Conservation (phyloP, 495 filamentous ascomycete species). For the Hypoxylon lenormandii region DNA sequence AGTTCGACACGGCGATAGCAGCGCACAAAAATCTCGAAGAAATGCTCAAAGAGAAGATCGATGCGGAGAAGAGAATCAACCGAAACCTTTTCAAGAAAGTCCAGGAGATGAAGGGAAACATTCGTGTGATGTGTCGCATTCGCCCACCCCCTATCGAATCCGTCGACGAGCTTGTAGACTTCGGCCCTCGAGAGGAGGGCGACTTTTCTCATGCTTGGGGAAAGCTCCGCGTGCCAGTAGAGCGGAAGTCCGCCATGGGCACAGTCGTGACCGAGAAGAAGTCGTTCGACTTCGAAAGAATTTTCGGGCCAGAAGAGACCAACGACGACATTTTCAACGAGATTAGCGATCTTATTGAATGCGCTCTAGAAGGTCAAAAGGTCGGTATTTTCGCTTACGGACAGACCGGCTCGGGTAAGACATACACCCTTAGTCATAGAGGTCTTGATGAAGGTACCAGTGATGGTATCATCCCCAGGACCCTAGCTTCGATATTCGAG, state of each 20-base stretch:
- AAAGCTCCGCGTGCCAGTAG: slow-evolving; percentile 2
- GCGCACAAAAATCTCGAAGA: background rate
- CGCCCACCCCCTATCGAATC: slow-evolving; percentile 73
- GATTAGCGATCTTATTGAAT: slow-evolving; percentile 92
- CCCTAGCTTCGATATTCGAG: slow-evolving; percentile 86
- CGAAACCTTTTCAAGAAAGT: slow-evolving; percentile 84
- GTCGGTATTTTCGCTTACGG: slow-evolving; percentile 71
- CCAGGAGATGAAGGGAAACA: slow-evolving; percentile 94
- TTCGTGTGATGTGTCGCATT: slow-evolving; percentile 94
- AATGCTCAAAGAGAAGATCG: background rate
- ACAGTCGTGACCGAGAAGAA: slow-evolving; percentile 64
- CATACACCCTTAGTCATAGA: slow-evolving; percentile 53
- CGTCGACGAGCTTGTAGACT: slow-evolving; percentile 29
- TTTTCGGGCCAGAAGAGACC: slow-evolving; percentile 77
- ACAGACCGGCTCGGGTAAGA: slow-evolving; percentile 64
- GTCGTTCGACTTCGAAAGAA: slow-evolving; percentile 89
- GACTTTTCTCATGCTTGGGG: slow-evolving; percentile 21
- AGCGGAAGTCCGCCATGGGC: slow-evolving; percentile 79
- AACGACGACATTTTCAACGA: slow-evolving; percentile 91
- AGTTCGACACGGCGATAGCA: background rate
- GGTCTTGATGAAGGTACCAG: slow-evolving; percentile 60
- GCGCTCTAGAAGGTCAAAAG: slow-evolving; percentile 89
- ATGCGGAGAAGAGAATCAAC: slow-evolving; percentile 1
- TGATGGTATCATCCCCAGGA: slow-evolving; percentile 93
- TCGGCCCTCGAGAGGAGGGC: slow-evolving; percentile 15